phyloP scores from a whole-genome alignment of 78 protist genomes.

The Acrasis kona region DNA sequence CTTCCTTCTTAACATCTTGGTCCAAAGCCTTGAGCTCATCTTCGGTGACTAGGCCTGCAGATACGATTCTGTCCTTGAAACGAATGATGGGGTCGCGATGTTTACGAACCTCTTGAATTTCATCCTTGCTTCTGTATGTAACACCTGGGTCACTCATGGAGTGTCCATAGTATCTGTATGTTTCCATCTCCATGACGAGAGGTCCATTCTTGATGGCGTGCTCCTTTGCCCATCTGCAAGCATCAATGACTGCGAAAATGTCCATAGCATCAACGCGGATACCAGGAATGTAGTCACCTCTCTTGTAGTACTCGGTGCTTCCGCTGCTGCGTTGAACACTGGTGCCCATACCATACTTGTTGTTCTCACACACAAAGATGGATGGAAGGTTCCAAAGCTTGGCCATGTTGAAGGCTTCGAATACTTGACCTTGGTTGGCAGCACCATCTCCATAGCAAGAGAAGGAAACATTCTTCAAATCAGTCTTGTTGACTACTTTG shows the following conservation, averaged over 20 bases:
- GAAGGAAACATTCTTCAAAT: conserved; percentile 34
- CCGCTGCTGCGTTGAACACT: conserved; percentile 61
- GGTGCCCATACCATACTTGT: conserved; percentile 96
- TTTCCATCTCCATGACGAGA: conserved; percentile 67
- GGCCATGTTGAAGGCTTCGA: conserved; percentile 90
- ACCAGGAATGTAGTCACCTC: conserved; percentile 88
- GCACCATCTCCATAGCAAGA: conserved; percentile 94
- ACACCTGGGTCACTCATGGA: conserved; percentile 96
- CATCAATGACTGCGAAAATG: conserved; percentile 70
- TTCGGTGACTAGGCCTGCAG: conserved; percentile 42
- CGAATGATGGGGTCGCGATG: conserved; percentile 54
- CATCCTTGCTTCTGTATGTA: conserved; percentile 76
- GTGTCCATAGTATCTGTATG: conserved; percentile 96
- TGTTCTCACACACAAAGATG: conserved; percentile 87
- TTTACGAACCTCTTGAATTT: conserved; percentile 52
- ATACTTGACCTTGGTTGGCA: conserved; percentile 86
- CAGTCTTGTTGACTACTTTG: conserved; percentile 60
- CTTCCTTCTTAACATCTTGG: not conserved
- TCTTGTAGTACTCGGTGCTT: conserved; percentile 74
- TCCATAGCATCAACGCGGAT: conserved; percentile 87
- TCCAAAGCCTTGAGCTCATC: conserved; percentile 70
- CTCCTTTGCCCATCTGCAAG: conserved; percentile 46
- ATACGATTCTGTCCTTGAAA: conserved; percentile 26
- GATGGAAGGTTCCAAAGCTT: conserved; percentile 81
- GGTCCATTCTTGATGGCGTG: conserved; percentile 57